Percentiles rank a stretch among this genome's conserved stretches.
These are phyloP conservation scores for Tremella mesenterica DNA, from an alignment of 768 basidiomycete species.

Conservation along the genomic window DNA sequence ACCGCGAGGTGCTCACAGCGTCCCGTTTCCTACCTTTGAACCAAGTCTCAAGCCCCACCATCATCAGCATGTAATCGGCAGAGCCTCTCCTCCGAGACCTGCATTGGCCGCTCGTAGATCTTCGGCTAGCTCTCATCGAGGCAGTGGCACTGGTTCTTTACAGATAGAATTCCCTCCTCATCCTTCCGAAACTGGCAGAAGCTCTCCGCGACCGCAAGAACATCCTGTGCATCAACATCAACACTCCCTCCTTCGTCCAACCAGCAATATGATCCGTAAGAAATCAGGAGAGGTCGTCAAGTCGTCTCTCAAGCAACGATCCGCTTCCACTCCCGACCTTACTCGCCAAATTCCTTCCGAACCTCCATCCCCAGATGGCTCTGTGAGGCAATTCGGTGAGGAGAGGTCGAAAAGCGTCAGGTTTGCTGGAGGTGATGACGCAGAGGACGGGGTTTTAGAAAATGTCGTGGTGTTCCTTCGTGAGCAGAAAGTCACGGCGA, in stretches of 20 bases:
- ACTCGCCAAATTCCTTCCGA: constrained; percentile 54
- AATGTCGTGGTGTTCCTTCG: constrained; percentile 88
- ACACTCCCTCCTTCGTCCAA: constrained; percentile 13
- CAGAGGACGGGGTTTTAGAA: constrained; percentile 66
- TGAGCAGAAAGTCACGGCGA: constrained; percentile 88
- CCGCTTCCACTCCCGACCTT: constrained; percentile 48
- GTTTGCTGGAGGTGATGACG: constrained; percentile 50
- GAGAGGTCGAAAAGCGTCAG: constrained; percentile 69
- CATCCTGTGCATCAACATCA: constrained; percentile 1
- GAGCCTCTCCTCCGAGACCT: constrained; percentile 15
- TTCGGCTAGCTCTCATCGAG: constrained; percentile 8
- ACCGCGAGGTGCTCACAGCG: neutral
- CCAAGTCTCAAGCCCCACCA: constrained; percentile 17
- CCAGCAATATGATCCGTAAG: constrained; percentile 59
- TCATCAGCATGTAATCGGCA: constrained; percentile 9
- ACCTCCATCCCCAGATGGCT: constrained; percentile 58
- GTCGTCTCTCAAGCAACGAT: constrained; percentile 75
- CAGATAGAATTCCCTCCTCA: constrained; percentile 33
- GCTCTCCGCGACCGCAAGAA: neutral
- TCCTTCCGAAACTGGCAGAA: constrained; percentile 3
- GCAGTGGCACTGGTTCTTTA: constrained; percentile 34
- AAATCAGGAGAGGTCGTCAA: constrained; percentile 92
- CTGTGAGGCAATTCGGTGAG: constrained; percentile 17
- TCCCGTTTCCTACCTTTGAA: constrained; percentile 13
- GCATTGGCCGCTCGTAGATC: constrained; percentile 11